Evolutionary conservation across 169 alveolate genomes (phyloP).

Genomic region (Cryptosporidium muris): DNA sequence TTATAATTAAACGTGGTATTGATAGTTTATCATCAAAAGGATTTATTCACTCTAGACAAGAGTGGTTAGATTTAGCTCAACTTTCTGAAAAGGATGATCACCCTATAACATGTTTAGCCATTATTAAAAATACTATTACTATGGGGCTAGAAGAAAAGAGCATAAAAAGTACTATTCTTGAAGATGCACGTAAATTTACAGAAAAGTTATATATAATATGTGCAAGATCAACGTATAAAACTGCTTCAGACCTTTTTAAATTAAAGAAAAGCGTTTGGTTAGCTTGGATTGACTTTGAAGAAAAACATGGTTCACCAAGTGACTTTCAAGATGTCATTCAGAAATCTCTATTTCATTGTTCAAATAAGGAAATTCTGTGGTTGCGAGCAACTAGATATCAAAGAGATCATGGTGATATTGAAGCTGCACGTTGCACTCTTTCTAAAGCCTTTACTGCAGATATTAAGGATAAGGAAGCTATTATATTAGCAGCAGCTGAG

Average conservation of each 20-base stretch:
- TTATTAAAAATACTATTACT: slow-evolving; percentile 82
- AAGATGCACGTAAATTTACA: slow-evolving; percentile 85
- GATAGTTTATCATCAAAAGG: slow-evolving; percentile 84
- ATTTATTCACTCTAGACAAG: slow-evolving; percentile 82
- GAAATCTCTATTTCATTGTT: slow-evolving; percentile 80
- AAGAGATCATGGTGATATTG: slow-evolving; percentile 89
- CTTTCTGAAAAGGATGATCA: slow-evolving; percentile 86
- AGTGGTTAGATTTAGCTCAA: slow-evolving; percentile 93
- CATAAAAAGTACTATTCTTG: slow-evolving; percentile 77
- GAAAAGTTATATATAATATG: slow-evolving; percentile 83
- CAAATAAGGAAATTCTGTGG: slow-evolving; percentile 91
- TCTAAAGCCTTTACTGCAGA: slow-evolving; percentile 87
- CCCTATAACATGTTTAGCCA: slow-evolving; percentile 88
- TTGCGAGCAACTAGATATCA: slow-evolving; percentile 90
- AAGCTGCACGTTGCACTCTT: slow-evolving; percentile 86
- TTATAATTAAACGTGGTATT: slow-evolving; percentile 86
- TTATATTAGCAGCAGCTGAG: slow-evolving; percentile 89
- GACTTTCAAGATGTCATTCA: slow-evolving; percentile 83
- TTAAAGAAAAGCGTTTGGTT: slow-evolving; percentile 89
- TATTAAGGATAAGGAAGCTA: slow-evolving; percentile 85
- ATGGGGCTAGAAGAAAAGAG: slow-evolving; percentile 78
- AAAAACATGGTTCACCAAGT: slow-evolving; percentile 87
- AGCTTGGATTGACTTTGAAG: slow-evolving; percentile 94
- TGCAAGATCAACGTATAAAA: slow-evolving; percentile 86
- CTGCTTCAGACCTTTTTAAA: slow-evolving; percentile 85